Conservation (phyloP, 2,329 filamentous ascomycete species). For the Arachnomyces sp. region DNA sequence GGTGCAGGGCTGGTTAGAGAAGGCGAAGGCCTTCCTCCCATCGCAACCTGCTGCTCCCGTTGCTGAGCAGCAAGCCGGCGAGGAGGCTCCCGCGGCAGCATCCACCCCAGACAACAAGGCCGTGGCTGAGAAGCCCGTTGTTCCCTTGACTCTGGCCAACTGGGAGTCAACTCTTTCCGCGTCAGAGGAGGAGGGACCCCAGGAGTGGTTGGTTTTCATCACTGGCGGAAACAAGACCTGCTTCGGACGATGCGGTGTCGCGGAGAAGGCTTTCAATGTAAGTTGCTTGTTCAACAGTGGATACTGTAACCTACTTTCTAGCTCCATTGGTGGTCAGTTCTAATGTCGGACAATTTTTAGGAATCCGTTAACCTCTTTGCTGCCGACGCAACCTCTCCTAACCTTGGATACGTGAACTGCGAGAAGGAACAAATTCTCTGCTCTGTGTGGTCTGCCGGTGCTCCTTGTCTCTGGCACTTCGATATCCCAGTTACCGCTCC, state of each 20-base stretch:
- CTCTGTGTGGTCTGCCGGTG: slow-evolving; percentile 50
- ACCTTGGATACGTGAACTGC: slow-evolving; percentile 52
- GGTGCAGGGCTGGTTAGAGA: slow-evolving; percentile 42
- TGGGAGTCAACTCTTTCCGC: slow-evolving; percentile 46
- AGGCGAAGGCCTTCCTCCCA: slow-evolving; percentile 49
- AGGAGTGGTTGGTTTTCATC: slow-evolving; percentile 53
- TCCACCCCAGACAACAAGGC: slow-evolving; percentile 39
- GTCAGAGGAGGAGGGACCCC: slow-evolving; percentile 25
- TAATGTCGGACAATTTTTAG: slow-evolving; percentile 24
- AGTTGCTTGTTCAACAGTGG: slow-evolving; percentile 12
- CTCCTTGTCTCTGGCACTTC: slow-evolving; percentile 51
- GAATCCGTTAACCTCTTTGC: slow-evolving; percentile 47
- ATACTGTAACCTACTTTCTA: slow-evolving; percentile 2
- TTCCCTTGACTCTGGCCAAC: slow-evolving; percentile 48
- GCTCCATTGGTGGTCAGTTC: slow-evolving; percentile 3
- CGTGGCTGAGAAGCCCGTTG: slow-evolving; percentile 43
- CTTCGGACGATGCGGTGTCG: slow-evolving; percentile 49
- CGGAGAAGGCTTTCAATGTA: slow-evolving; percentile 47
- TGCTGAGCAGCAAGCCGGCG: slow-evolving; percentile 26
- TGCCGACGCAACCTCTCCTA: slow-evolving; percentile 45
- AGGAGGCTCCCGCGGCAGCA: slow-evolving; percentile 23
- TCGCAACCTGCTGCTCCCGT: slow-evolving; percentile 30
- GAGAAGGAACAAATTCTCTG: slow-evolving; percentile 52
- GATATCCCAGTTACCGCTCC: slow-evolving; percentile 46
- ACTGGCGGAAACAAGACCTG: slow-evolving; percentile 59